Percentiles rank a stretch among this genome's conserved stretches.
phyloP scores from a whole-genome alignment of 2,329 filamentous ascomycete species.

The Sordariomycetes sp. region DNA sequence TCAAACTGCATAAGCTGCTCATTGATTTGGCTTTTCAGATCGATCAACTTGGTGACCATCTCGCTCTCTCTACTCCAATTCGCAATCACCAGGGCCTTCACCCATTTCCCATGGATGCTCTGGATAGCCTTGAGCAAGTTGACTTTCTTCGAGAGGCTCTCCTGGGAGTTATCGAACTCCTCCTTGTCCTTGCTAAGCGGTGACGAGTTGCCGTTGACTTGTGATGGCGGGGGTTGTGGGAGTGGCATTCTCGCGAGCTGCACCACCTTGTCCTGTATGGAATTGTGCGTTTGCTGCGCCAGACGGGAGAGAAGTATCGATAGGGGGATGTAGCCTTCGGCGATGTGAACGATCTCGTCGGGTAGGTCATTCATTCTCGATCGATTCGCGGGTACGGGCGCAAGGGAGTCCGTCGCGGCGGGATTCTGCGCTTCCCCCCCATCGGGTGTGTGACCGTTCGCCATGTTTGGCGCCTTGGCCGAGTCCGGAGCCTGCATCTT shows the following conservation, averaged over 20 bases:
- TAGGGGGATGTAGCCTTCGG: slow-evolving; percentile 65
- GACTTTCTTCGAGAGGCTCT: slow-evolving; percentile 68
- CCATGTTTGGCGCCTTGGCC: slow-evolving; percentile 6
- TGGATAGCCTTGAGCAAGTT: slow-evolving; percentile 68
- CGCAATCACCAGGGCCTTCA: slow-evolving; percentile 82
- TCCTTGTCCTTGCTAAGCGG: slow-evolving; percentile 12
- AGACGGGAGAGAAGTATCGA: slow-evolving; percentile 65
- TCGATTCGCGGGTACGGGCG: slow-evolving; percentile 12
- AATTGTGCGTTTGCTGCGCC: slow-evolving; percentile 74
- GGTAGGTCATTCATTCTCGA: slow-evolving; percentile 46
- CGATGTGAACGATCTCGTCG: slow-evolving; percentile 59
- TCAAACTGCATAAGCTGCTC: slow-evolving; percentile 51
- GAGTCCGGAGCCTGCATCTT: slow-evolving; percentile 11
- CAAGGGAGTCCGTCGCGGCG: slow-evolving; percentile 7
- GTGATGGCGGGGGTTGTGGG: slow-evolving; percentile 26
- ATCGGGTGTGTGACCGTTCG: slow-evolving; percentile 1
- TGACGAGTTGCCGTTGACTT: slow-evolving; percentile 38
- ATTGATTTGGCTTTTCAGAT: slow-evolving; percentile 68
- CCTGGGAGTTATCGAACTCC: slow-evolving; percentile 41
- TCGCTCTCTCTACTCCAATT: slow-evolving; percentile 78
- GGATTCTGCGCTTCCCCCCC: slow-evolving; percentile 8
- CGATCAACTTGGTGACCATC: slow-evolving; percentile 78
- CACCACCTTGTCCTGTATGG: slow-evolving; percentile 58
- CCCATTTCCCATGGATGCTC: slow-evolving; percentile 73
- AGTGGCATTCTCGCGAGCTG: slow-evolving; percentile 60